Conservation (phyloP, 2,329 filamentous ascomycete species). For the Nannizzia gypsea region DNA sequence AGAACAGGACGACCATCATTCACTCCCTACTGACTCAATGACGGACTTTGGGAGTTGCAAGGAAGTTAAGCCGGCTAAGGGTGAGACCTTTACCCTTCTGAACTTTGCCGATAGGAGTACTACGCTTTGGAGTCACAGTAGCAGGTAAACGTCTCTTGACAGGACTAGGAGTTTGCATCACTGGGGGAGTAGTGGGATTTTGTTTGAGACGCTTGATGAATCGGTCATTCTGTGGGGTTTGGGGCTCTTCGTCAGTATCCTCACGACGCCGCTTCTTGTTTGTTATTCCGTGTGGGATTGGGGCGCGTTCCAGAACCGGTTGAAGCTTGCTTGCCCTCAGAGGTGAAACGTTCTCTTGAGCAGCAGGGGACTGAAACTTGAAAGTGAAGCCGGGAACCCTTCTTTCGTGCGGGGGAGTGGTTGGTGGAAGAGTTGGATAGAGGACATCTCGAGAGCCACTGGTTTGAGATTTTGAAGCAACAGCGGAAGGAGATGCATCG, state of each 20-base stretch:
- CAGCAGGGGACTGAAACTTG: conserved; percentile 23
- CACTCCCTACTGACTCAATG: conserved; percentile 12
- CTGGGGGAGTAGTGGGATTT: conserved; percentile 16
- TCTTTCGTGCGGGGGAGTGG: conserved; percentile 25
- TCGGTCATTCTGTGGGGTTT: conserved; percentile 22
- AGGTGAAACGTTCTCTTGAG: conserved; percentile 20
- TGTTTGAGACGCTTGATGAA: conserved; percentile 27
- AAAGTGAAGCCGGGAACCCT: conserved; percentile 10
- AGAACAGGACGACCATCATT: not conserved
- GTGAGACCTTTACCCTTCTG: conserved; percentile 28
- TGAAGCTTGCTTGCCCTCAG: conserved; percentile 22
- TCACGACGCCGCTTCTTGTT: conserved; percentile 32
- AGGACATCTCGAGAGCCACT: conserved; percentile 19
- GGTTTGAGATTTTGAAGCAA: conserved; percentile 27
- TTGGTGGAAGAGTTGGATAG: conserved; percentile 28
- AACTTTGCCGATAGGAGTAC: conserved; percentile 16
- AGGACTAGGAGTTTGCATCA: conserved; percentile 22
- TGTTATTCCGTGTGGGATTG: conserved; percentile 29
- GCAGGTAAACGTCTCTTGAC: conserved; percentile 19
- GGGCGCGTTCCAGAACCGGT: conserved; percentile 23
- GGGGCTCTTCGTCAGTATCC: conserved; percentile 22
- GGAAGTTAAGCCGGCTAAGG: conserved; percentile 38
- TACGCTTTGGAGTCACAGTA: conserved; percentile 21
- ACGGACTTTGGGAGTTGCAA: conserved; percentile 36
- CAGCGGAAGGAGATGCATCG: conserved; percentile 27